Conservation (phyloP, 805 yeast genomes). For the Schizosaccharomyces lindneri region DNA sequence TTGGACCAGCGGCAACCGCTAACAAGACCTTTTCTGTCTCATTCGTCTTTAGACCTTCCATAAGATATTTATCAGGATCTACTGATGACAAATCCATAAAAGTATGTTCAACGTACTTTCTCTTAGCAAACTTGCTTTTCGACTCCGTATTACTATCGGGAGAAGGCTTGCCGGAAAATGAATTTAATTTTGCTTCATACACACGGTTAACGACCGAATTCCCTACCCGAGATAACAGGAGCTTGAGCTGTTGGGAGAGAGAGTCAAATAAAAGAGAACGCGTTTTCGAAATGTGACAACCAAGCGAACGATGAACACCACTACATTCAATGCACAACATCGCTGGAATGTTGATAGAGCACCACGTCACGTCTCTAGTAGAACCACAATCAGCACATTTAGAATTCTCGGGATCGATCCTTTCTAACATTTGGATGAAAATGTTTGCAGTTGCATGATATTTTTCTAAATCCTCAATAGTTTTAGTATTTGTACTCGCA, state of each 20-base stretch:
- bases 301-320: constrained; percentile 67
- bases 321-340: constrained; percentile 67
- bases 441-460: neutral
- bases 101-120: neutral
- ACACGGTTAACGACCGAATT: constrained; percentile 33
- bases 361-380: constrained; percentile 52
- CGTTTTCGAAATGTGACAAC: constrained; percentile 57
- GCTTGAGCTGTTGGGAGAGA: constrained; percentile 32
- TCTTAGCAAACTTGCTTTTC: neutral
- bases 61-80: neutral
- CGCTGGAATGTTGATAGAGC: constrained; percentile 47
- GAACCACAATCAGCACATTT: constrained; percentile 63
- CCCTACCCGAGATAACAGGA: constrained; percentile 29
- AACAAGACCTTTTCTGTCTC: neutral
- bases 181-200: constrained; percentile 23
- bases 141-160: neutral
- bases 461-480: neutral
- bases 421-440: constrained; percentile 5
- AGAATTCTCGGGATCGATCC: constrained; percentile 25
- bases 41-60: neutral
- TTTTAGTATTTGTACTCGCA: neutral
- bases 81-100: neutral
- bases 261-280: constrained; percentile 51
- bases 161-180: neutral
- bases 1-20: neutral